A percentile compares a stretch with the other conserved stretches of the same genome.
phyloP scores from a whole-genome alignment of 169 alveolate species.

The Plasmodium knowlesi region DNA sequence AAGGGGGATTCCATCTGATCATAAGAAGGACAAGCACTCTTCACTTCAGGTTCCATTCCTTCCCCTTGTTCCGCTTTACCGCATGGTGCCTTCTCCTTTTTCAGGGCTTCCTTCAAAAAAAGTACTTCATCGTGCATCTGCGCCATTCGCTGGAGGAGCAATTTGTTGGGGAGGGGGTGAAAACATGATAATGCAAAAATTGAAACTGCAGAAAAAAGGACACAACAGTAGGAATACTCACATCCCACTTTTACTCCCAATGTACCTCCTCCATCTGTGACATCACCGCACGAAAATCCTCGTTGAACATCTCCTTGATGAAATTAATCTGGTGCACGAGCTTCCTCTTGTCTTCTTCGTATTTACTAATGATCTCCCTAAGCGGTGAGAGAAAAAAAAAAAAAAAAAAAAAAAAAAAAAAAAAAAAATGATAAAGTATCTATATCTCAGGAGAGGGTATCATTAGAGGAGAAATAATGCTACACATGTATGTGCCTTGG shows the following conservation, averaged over 20 bases:
- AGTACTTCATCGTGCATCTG: conserved; percentile 8
- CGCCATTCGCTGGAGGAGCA: conserved; percentile 8
- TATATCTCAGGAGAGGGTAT: neutral
- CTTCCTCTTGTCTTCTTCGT: conserved; percentile 51
- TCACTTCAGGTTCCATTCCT: neutral
- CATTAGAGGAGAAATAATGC: neutral
- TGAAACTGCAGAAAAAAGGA: neutral
- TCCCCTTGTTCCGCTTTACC: neutral
- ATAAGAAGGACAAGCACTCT: neutral
- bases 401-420: neutral
- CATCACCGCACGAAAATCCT: conserved; percentile 13
- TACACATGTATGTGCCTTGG: neutral
- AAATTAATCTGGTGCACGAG: conserved; percentile 32
- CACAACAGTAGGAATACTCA: neutral
- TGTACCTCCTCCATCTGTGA: conserved; percentile 13
- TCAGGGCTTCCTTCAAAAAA: neutral
- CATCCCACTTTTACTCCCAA: neutral
- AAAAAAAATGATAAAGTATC: neutral
- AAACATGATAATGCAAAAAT: neutral
- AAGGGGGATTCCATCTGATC: neutral
- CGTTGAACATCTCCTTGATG: conserved; percentile 46
- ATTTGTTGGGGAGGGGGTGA: neutral
- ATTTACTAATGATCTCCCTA: conserved; percentile 31
- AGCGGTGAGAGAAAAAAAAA: neutral
- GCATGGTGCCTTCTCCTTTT: neutral